Conservation (phyloP, 2,329 filamentous ascomycete species). For the Aphanocladium album region DNA sequence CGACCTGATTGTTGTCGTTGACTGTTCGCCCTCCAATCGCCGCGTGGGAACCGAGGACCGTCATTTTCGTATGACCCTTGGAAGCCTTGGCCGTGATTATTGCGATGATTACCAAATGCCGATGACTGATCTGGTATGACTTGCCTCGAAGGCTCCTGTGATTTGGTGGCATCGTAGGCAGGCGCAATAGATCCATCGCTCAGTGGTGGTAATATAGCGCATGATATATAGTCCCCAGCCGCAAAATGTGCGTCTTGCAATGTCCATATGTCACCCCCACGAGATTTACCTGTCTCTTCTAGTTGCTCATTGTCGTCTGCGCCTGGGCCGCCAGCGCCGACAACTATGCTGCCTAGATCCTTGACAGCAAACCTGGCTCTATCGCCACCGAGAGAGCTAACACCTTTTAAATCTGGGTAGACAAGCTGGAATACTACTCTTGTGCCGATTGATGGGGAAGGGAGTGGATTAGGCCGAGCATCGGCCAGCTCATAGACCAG, state of each 20-base stretch:
- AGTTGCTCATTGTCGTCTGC: slow-evolving; percentile 35
- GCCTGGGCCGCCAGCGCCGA: slow-evolving; percentile 55
- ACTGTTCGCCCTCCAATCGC: slow-evolving; percentile 4
- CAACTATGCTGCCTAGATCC: slow-evolving; percentile 76
- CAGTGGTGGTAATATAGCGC: slow-evolving; percentile 71
- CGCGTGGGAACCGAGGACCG: not conserved
- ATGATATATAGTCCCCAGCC: slow-evolving; percentile 82
- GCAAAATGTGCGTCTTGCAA: slow-evolving; percentile 75
- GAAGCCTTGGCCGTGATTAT: not conserved
- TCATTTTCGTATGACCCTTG: not conserved
- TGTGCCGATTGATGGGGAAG: slow-evolving; percentile 70
- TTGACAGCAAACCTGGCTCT: slow-evolving; percentile 64
- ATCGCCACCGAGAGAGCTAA: slow-evolving; percentile 21
- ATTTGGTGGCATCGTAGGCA: slow-evolving; percentile 26
- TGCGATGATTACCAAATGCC: not conserved
- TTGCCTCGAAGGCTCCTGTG: not conserved
- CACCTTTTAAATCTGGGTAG: slow-evolving; percentile 63
- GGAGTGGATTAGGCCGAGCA: slow-evolving; percentile 61
- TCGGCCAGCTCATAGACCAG: slow-evolving; percentile 71
- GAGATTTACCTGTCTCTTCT: slow-evolving; percentile 33
- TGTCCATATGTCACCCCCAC: slow-evolving; percentile 67
- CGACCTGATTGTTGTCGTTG: not conserved
- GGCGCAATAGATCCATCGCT: slow-evolving; percentile 70
- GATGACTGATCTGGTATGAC: not conserved
- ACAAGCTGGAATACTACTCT: slow-evolving; percentile 84